Conservation (phyloP, 495 filamentous ascomycete species). For the Penicillium alfredii region DNA sequence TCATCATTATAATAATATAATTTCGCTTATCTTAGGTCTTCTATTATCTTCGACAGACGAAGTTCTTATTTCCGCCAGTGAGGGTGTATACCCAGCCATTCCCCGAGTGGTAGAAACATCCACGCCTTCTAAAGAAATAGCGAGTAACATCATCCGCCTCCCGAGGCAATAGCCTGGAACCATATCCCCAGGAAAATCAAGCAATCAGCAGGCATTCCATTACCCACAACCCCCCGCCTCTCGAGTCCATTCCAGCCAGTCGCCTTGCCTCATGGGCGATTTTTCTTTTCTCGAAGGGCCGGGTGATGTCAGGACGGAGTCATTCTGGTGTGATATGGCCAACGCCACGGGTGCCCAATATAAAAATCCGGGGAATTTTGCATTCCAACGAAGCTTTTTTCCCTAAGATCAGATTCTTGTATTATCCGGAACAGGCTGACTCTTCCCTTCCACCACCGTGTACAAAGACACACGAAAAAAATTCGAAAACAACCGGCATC, state of each 20-base stretch:
- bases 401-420: too few relatives aligned
- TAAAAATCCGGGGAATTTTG: neutral
- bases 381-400: too few relatives aligned
- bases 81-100: too few relatives aligned
- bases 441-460: too few relatives aligned
- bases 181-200: neutral
- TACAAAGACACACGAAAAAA: too few relatives aligned
- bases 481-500: neutral
- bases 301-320: conserved; percentile 16
- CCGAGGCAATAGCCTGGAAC: conserved; percentile 13
- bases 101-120: neutral
- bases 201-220: conserved; percentile 2
- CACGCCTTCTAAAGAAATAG: neutral
- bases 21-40: too few relatives aligned
- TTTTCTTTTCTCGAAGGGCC: neutral
- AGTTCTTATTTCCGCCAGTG: too few relatives aligned
- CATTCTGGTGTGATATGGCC: conserved; percentile 6
- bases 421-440: too few relatives aligned
- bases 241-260: neutral
- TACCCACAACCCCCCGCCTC: neutral
- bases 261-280: conserved; percentile 12
- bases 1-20: too few relatives aligned
- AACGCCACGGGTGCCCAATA: conserved; percentile 11
- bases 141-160: conserved; percentile 13
- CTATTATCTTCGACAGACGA: too few relatives aligned